Evolutionary conservation across 2,329 filamentous ascomycete genomes (phyloP).

Genomic region (Colletotrichum karsti): DNA sequence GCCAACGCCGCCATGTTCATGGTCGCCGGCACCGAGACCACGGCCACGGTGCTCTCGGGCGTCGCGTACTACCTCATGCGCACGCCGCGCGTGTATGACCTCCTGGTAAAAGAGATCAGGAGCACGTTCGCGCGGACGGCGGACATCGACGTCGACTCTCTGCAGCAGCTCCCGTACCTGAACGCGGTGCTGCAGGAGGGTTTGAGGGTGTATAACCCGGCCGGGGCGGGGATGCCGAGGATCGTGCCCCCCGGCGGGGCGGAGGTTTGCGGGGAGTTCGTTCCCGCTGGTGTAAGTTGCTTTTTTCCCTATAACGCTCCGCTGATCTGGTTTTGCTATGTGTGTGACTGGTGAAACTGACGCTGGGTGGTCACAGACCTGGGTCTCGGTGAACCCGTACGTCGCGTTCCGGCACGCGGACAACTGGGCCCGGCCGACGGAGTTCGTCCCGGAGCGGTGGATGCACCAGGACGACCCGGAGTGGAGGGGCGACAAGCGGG

Average conservation of each 20-base stretch:
- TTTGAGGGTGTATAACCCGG: conserved; percentile 43
- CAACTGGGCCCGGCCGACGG: conserved; percentile 53
- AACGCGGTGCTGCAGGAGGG: conserved; percentile 50
- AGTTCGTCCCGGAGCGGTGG: conserved; percentile 58
- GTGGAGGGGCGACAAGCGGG: conserved; percentile 45
- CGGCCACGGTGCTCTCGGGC: conserved; percentile 51
- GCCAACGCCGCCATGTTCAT: conserved; percentile 35
- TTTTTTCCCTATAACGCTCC: not conserved
- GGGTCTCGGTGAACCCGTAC: conserved; percentile 21
- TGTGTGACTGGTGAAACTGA: not conserved
- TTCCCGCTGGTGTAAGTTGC: conserved; percentile 45
- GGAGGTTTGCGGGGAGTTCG: conserved; percentile 37
- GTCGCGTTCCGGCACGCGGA: conserved; percentile 13
- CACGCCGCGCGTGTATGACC: conserved; percentile 38
- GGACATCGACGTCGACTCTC: conserved; percentile 46
- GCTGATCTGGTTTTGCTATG: too few relatives aligned
- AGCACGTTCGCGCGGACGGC: conserved; percentile 40
- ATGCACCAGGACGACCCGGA: conserved; percentile 20
- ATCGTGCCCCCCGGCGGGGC: conserved; percentile 42
- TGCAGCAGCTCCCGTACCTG: conserved; percentile 45
- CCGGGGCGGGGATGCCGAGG: conserved; percentile 33
- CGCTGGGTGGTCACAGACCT: not conserved
- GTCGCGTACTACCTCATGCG: conserved; percentile 47
- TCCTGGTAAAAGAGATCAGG: conserved; percentile 48
- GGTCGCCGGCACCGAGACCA: conserved; percentile 54